Evolutionary conservation across 1,284 basidiomycete genomes (phyloP).

Genomic region (Xerocomus amazonicus): DNA sequence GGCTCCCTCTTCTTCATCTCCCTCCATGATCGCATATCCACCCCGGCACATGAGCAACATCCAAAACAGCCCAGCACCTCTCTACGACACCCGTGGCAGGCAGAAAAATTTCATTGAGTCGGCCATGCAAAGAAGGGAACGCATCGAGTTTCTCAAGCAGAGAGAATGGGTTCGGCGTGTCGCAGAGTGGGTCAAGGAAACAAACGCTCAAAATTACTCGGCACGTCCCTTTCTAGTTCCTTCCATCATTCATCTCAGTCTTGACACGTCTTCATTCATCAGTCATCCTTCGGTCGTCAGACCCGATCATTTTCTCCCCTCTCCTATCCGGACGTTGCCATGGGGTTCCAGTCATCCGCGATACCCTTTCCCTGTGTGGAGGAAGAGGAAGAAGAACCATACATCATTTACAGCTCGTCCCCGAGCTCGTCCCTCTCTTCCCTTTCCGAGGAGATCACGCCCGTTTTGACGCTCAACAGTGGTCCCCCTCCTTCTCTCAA

Average conservation of each 20-base stretch:
- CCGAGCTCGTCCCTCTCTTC: conserved; percentile 34
- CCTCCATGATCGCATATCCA: conserved; percentile 15
- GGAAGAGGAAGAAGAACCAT: conserved; percentile 31
- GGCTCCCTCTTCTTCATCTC: conserved; percentile 1
- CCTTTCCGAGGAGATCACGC: conserved; percentile 30
- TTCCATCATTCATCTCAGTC: neutral
- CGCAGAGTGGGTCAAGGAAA: conserved; percentile 36
- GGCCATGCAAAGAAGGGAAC: conserved; percentile 26
- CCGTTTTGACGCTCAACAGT: conserved; percentile 24
- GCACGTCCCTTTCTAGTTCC: conserved; percentile 14
- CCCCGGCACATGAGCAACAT: neutral
- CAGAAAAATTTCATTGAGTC: conserved; percentile 30
- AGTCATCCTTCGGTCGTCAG: conserved; percentile 24
- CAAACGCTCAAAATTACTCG: conserved; percentile 27
- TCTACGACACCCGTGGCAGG: conserved; percentile 28
- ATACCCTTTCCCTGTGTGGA: conserved; percentile 31
- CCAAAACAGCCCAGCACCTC: conserved; percentile 1
- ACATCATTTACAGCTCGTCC: conserved; percentile 35
- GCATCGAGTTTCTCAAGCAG: conserved; percentile 34
- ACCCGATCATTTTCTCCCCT: conserved; percentile 11
- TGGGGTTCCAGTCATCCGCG: conserved; percentile 14
- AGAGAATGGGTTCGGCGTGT: conserved; percentile 35
- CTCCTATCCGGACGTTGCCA: conserved; percentile 11
- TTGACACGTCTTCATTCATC: neutral
- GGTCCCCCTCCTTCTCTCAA: conserved; percentile 11